Evolutionary conservation across 306 rosid genomes (phyloP), one percentile per base, ranked within the genome.

Genomic region (Corylus americana): DNA sequence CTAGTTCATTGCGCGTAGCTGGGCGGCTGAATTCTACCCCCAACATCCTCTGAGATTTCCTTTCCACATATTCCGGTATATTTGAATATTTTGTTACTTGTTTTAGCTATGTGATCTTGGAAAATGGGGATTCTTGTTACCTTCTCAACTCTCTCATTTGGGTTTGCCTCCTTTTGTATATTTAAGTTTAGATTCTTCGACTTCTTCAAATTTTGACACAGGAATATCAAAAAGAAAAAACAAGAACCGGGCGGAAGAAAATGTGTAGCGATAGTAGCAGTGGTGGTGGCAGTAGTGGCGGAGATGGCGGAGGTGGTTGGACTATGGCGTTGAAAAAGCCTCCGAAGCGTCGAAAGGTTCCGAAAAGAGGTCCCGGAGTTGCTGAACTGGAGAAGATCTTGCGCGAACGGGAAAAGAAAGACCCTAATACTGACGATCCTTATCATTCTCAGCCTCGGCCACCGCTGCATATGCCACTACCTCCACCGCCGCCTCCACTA

Each of bases 361-460:
- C 96, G 1, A 86, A 87, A 81, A 83, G 97, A 87, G 96, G 97
- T 7, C 97, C 94, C 10, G 94, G 94, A 35, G 97, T 93, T 8
- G 94, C 96, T 0, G 91, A 89, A 57, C 92, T 93, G 0, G 94
- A 91, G 80, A 93, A 91, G 80, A 88, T 93, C 37, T 68, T 89
- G 48, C 86, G 89, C 73, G 92, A 93, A 11, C 89, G 88, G 70
- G 86, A 76, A 66, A 79, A 35, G 51, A 67, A 67, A 67, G 71
- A 67, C 27, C 2, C 70, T 64, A 16, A 31, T 22, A 31, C 64
- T 31, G 81, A 83, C 9, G 70, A 55, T 48, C 77, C 76, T 75
- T 74, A 14, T 77, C 22, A 63, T 62, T 45, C 82, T 74, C 67
- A 79, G 63, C 75, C 18, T 0, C 25, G 45, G 1, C 80, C 54